Evolutionary conservation across 306 rosid genomes (phyloP).

Genomic region (Cucurbita argyrosperma): DNA sequence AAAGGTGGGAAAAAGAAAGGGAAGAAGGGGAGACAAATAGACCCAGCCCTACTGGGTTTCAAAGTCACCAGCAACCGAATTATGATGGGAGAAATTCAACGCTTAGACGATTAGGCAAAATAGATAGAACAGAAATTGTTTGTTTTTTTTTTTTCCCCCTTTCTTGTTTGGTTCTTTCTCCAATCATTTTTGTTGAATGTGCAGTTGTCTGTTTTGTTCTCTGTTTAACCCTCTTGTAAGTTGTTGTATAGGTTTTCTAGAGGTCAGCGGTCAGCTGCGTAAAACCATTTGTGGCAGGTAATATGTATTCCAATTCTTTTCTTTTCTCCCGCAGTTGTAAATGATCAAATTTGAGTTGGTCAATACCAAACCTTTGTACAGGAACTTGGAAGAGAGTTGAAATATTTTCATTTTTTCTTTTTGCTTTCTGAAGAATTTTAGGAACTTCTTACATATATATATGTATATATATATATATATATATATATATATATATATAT

Average conservation of each 20-base stretch:
- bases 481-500: too few species aligned
- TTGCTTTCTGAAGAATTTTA: too few species aligned
- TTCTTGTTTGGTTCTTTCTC: background rate
- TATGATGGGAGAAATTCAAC: constrained; percentile 54
- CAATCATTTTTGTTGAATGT: constrained; percentile 7
- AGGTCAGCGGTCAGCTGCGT: background rate
- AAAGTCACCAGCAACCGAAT: constrained; percentile 50
- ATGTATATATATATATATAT: too few species aligned
- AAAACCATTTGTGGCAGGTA: background rate
- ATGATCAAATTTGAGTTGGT: constrained; percentile 4
- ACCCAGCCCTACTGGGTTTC: constrained; percentile 48
- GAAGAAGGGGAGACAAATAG: constrained; percentile 43
- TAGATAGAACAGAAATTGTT: background rate
- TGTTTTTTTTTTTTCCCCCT: background rate
- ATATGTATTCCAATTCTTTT: background rate
- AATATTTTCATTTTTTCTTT: background rate
- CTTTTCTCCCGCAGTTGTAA: background rate
- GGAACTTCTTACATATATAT: too few species aligned
- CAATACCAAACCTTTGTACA: constrained; percentile 1
- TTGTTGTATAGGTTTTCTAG: constrained; percentile 5
- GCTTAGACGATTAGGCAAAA: constrained; percentile 20
- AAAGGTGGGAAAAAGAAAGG: constrained; percentile 47
- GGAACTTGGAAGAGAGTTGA: background rate
- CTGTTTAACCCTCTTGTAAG: background rate
- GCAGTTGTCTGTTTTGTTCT: background rate